phyloP scores from a whole-genome alignment of 2,329 filamentous ascomycete species.

The Aspergillus intermedius region DNA sequence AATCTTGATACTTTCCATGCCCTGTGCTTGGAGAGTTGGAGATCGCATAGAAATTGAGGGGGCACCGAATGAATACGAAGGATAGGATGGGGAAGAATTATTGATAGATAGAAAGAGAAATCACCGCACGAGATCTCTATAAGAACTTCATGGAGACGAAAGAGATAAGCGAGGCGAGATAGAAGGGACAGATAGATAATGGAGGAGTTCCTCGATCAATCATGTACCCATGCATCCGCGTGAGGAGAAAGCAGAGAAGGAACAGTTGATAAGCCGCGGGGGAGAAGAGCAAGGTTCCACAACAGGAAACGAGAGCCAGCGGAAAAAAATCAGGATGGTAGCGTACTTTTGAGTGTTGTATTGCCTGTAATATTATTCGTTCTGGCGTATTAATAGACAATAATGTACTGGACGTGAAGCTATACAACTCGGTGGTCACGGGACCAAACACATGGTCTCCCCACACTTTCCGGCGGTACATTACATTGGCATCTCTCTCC shows the following conservation, averaged over 20 bases:
- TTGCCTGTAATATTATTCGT: background rate
- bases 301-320: background rate
- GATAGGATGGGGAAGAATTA: background rate
- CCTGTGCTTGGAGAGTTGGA: conserved; percentile 7
- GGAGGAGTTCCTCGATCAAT: background rate
- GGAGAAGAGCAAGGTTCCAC: background rate
- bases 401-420: background rate
- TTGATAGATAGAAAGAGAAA: background rate
- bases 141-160: background rate
- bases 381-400: background rate
- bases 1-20: conserved; percentile 56
- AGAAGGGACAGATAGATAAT: background rate
- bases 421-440: background rate
- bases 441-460: background rate
- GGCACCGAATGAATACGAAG: background rate
- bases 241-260: background rate
- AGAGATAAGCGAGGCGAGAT: background rate
- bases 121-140: background rate
- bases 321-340: background rate
- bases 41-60: background rate
- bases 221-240: background rate
- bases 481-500: no score
- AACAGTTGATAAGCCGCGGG: background rate
- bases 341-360: background rate
- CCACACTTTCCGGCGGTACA: no score